Evolutionary conservation across 2,329 filamentous ascomycete genomes (phyloP).

Genomic region (Dichotomopilus funicola): DNA sequence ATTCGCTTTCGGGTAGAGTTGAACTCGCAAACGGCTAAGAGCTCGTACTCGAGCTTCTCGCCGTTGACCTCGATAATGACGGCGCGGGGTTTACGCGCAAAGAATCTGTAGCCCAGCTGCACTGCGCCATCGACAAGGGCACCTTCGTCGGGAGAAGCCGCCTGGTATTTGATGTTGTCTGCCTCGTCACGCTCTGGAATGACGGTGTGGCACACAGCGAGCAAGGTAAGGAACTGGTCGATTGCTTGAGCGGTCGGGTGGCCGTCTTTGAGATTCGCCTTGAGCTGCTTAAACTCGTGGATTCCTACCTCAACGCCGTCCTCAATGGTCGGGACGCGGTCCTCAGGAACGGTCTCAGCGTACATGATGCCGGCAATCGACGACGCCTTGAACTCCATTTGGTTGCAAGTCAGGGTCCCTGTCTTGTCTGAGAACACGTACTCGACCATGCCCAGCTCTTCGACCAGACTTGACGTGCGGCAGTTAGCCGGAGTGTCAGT

Average conservation of each 20-base stretch:
- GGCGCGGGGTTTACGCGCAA: constrained; percentile 78
- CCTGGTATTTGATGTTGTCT: constrained; percentile 90
- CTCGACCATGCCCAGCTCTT: constrained; percentile 96
- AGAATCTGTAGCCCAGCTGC: constrained; percentile 79
- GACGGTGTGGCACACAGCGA: constrained; percentile 92
- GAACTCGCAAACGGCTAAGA: constrained; percentile 97
- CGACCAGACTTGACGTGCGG: constrained; percentile 90
- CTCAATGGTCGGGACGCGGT: constrained; percentile 71
- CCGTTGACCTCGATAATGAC: constrained; percentile 78
- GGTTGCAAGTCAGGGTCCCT: constrained; percentile 92
- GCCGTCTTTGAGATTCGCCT: constrained; percentile 55
- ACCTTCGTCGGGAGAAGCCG: constrained; percentile 93
- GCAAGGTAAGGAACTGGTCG: constrained; percentile 77
- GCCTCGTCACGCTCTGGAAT: constrained; percentile 84
- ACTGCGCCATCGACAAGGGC: constrained; percentile 92
- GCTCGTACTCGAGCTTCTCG: constrained; percentile 71
- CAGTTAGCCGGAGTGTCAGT: constrained; percentile 94
- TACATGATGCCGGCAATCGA: constrained; percentile 93
- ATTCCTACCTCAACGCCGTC: constrained; percentile 74
- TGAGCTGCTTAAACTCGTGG: constrained; percentile 73
- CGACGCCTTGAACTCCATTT: constrained; percentile 98
- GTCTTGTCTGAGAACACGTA: constrained; percentile 99
- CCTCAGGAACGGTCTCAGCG: constrained; percentile 84
- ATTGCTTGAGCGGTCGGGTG: constrained; percentile 47
- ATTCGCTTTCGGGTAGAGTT: constrained; percentile 96